Evolutionary conservation across 495 filamentous ascomycete genomes (phyloP).

Genomic region (Opeltia flavorubescens): DNA sequence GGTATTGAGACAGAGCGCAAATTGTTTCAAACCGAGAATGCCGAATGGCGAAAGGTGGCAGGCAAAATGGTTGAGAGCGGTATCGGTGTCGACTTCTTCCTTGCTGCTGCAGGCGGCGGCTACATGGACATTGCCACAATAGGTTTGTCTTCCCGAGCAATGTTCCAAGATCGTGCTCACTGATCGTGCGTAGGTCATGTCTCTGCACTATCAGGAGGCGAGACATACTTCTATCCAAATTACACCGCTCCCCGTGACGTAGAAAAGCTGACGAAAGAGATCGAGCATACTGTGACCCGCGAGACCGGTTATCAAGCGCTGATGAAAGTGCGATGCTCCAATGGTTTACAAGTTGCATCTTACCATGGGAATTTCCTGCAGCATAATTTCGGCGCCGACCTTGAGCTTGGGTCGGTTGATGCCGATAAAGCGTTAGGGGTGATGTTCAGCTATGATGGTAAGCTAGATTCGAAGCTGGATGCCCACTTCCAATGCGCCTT

Average conservation of each 20-base stretch:
- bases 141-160: constrained; percentile 30
- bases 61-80: constrained; percentile 81
- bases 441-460: constrained; percentile 91
- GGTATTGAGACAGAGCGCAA: constrained; percentile 85
- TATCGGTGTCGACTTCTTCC: constrained; percentile 84
- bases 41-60: constrained; percentile 66
- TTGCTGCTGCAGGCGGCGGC: constrained; percentile 74
- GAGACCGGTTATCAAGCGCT: constrained; percentile 93
- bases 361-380: constrained; percentile 97
- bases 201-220: constrained; percentile 66
- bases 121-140: constrained; percentile 94
- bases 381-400: constrained; percentile 84
- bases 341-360: constrained; percentile 81
- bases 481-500: constrained; percentile 95
- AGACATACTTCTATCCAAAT: constrained; percentile 91
- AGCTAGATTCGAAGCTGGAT: constrained; percentile 88
- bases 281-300: constrained; percentile 74
- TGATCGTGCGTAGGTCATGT: constrained; percentile 23
- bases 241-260: constrained; percentile 79
- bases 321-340: constrained; percentile 98
- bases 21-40: constrained; percentile 79
- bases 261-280: constrained; percentile 69
- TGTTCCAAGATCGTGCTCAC: not conserved
- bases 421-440: constrained; percentile 88
- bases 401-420: constrained; percentile 88